Conservation (phyloP, 768 basidiomycete genomes). For the Phaeotremella skinneri region DNA sequence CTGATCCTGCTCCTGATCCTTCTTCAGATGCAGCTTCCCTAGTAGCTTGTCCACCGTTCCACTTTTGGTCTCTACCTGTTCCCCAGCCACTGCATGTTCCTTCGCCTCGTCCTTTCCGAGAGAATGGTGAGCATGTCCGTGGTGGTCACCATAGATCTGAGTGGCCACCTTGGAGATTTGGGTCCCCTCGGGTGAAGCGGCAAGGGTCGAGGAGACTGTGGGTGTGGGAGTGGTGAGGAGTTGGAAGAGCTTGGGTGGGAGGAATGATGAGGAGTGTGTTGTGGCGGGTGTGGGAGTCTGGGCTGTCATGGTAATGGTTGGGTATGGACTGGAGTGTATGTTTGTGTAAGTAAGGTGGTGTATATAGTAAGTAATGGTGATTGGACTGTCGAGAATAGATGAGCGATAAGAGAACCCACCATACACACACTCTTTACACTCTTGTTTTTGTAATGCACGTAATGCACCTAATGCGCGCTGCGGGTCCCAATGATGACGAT, state of each 20-base stretch:
- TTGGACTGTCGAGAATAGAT: too few relatives aligned
- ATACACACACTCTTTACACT: too few relatives aligned
- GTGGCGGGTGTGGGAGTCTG: neutral
- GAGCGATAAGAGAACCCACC: too few relatives aligned
- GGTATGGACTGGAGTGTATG: too few relatives aligned
- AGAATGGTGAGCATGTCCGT: slow-evolving; percentile 15
- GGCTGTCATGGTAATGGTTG: too few relatives aligned
- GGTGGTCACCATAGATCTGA: slow-evolving; percentile 16
- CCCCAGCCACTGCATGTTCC: slow-evolving; percentile 1
- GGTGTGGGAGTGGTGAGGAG: neutral
- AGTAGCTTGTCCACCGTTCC: slow-evolving; percentile 22
- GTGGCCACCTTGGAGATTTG: slow-evolving; percentile 11
- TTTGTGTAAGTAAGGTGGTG: too few relatives aligned
- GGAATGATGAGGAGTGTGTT: neutral
- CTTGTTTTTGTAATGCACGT: too few relatives aligned
- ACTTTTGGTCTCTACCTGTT: slow-evolving; percentile 8
- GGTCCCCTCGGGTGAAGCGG: neutral
- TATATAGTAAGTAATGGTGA: too few relatives aligned
- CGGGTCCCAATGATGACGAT: too few relatives aligned
- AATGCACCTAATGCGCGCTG: too few relatives aligned
- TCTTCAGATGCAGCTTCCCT: slow-evolving; percentile 29
- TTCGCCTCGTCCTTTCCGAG: slow-evolving; percentile 11
- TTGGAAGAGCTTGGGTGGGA: neutral
- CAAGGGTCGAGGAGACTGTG: slow-evolving; percentile 8
- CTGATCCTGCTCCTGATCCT: slow-evolving; percentile 9